Evolutionary conservation across 495 filamentous ascomycete species (phyloP), one percentile per base, ranked within the genome.

Genomic region (Hyphodiscus hymeniophilus): DNA sequence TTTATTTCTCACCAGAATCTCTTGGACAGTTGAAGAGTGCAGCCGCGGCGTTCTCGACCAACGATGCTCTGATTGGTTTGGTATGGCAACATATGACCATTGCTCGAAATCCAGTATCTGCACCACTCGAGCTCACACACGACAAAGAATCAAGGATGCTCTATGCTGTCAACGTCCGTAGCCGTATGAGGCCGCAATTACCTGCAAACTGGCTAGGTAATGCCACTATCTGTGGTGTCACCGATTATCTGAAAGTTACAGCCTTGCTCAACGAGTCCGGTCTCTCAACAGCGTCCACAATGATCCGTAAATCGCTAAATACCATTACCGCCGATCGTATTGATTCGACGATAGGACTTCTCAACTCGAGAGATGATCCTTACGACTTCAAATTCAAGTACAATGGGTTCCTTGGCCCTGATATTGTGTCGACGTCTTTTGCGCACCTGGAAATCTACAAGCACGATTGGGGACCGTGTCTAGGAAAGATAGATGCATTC

Each of bases 41-140:
- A 32, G 42, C 41, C 18, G 23, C 24, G 20, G 40, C 48, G 21
- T 51, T 26, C 34, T 45, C 42, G 7, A 51, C 42, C 40, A 51
- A 51, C 34, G 48, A 51, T 23, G 48, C 48, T 12, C 41, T 51
- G 4, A 15, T 20, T 22, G 42, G 20, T 17, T 51, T 51, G 23
- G 31, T 51, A 15, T 51, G 48, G 48, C 40, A 34, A n/a, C 48
- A 51, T 24, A 45, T 51, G 17, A 51, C 48, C 3, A 5, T 36
- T 5, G 48, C 48, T 31, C 40, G 48, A 26, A 39, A 45, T 21
- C 42, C 48, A n/a, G 30, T 33, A 7, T 33, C 30, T 33, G 11
- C 17, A 8, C 7, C 8, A 8, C 8, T 3, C 8, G 7, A 26
- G 17, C 17, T 12, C n/a, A 6, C 30, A 1, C 10, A 39, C 22